Base-by-base conservation (phyloP, 225 moss, liverwort and hornwort genomes). In the Bryum argenteum region DNA sequence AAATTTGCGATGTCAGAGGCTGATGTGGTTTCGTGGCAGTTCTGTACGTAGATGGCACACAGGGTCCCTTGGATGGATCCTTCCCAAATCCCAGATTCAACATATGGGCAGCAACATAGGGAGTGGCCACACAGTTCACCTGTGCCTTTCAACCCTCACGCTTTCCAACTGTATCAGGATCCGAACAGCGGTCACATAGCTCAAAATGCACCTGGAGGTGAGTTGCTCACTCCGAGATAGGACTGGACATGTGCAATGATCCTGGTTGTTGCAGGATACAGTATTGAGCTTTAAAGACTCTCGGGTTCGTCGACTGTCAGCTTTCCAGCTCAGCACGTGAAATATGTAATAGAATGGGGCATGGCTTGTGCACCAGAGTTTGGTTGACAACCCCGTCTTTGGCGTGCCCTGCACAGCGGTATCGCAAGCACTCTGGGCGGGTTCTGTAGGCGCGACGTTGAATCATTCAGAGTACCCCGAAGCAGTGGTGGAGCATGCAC, bases 401-500 rank as follows among this genome's bases (percentile, higher is more conserved):
- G 18, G 10, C 7, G 44, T 6, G 8, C 0, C 21, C 56, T 48
- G 22, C 24, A 14, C 38, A 63, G 54, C 5, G 26, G 15, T 5
- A 12, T 18, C 13, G n/a, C 72, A 9, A 56, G 10, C n/a, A 18
- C 15, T 21, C 38, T 54, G 9, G 37, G 55, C 37, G 37, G 6
- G 17, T 11, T 62, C 63, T 17, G 3, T 55, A 17, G 21, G 0
- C 19, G 20, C 17, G 13, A 42, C 16, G 22, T 16, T 45, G 12
- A 8, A 16, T 11, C 0, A 21, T 7, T 58, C 21, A 47, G 57
- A 21, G n/a, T 4, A 37, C 12, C 11, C 38, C 48, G 14, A 41
- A 59, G 67, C 18, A 44, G n/a, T 28, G 28, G 40, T n/a, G 12
- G 28, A 17, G 57, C 37, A 39, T 58, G 58, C 66, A 56, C 65